Base-by-base conservation (phyloP, 306 rosid genomes). In the Dicorynia guianensis region DNA sequence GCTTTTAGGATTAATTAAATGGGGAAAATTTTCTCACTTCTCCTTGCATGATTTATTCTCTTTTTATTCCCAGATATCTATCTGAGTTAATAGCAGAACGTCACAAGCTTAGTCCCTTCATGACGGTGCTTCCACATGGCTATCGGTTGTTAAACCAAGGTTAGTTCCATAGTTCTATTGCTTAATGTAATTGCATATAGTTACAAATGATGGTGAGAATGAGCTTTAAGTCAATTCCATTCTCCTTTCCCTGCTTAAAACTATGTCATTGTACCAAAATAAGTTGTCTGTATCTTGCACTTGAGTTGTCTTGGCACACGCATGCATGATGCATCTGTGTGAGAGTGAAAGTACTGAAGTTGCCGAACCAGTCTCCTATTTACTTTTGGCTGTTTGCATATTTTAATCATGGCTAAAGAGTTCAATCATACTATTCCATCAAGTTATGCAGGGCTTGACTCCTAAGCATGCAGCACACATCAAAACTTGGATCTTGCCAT, bases 101-200 rank as follows among this genome's bases (percentile, higher is more conserved):
- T 53, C 92, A 73, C 67, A 93, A 92, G 79, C 85, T 96, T 42
- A 43, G 79, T 79, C 99, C 99, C 3, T 96, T 96, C 77, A 35
- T 87, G 75, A 74, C 93, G 3, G 91, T 92, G 71, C 96, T 96
- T 54, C 98, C 99, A 11, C 48, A 81, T 52, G 52, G 87, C 76
- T 85, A 52, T 75, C 85, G 95, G 78, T 86, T 96, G 85, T 58
- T 96, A 75, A 95, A 80, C 96, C 96, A 92, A 88, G 99, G 99
- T 95, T 66, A 81, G 90, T 55, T 87, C 79, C 30, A 25, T 25
- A 25, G n/a, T 25, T 25, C 30, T 25, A 4, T 74, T 63, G 61
- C 78, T 14, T 40, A 14, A 39, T 69, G 38, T 39, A 53, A 4
- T 58, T 64, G 54, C 58, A 52, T 56, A 48, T 56, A 54, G 3